These are phyloP conservation scores for Didymella arachidicola DNA, from an alignment of 2,329 filamentous ascomycete genomes.

Conservation along the genomic window DNA sequence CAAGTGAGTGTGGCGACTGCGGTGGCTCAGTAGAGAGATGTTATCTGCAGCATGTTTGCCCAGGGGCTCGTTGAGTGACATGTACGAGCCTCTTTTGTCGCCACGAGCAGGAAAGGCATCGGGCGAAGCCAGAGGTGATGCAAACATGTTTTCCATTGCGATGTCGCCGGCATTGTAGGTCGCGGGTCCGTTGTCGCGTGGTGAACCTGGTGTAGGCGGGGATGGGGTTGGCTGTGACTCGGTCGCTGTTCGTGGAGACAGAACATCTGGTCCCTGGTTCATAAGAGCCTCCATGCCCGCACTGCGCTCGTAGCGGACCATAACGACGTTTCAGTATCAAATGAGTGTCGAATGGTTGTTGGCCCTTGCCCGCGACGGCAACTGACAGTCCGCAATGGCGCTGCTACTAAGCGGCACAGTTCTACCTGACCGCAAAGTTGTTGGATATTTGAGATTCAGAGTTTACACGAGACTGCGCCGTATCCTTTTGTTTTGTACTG, in stretches of 20 bases:
- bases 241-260: conserved; percentile 6
- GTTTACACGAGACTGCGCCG: background rate
- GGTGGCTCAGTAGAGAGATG: conserved; percentile 25
- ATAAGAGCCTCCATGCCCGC: conserved; percentile 8
- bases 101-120: conserved; percentile 15
- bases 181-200: conserved; percentile 23
- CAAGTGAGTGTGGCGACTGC: conserved; percentile 22
- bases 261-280: conserved; percentile 5
- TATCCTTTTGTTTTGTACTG: conserved; percentile 1
- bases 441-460: background rate
- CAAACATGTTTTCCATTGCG: conserved; percentile 34
- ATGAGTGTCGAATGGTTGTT: background rate
- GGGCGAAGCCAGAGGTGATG: conserved; percentile 31
- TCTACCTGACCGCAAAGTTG: background rate
- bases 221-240: conserved; percentile 4
- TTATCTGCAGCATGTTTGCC: conserved; percentile 32
- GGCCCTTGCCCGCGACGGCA: background rate
- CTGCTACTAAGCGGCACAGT: background rate
- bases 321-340: background rate
- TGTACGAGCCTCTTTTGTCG: conserved; percentile 31
- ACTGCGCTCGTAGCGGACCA: conserved; percentile 14
- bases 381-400: background rate
- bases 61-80: conserved; percentile 27
- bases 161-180: conserved; percentile 33
- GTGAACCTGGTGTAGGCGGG: conserved; percentile 23